Evolutionary conservation across 306 rosid genomes (phyloP), one percentile per base, ranked within the genome.

Genomic region (Phaseolus lunatus): DNA sequence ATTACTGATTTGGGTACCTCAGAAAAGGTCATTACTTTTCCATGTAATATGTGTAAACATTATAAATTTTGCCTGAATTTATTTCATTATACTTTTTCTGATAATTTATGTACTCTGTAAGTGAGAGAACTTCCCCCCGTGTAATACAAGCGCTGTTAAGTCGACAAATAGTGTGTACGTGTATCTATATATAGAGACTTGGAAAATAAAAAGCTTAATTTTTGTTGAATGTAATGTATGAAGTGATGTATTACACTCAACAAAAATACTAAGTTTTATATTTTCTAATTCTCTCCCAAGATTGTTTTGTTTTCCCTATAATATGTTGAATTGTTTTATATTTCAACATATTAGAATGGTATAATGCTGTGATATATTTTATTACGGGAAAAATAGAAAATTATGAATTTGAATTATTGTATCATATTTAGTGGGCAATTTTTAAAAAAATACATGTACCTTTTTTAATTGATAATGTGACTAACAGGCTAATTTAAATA

Each of bases 1-100:
- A 6, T 82, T 72, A n/a, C 24, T 72, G 49, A 52, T 64, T 70
- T 3, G 18, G 14, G 67, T 64, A 73, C 64, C 45, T 72, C 23
- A 26, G 70, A 44, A 41, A 54, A 33, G 27, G 37, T 29, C 5
- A 44, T 48, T 43, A 5, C 18, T n/a, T 54, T 29, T 39, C 39
- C 1, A 29, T 7, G 61, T 31, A 43, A 24, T 64, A 26, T 61
- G 16, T 73, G 78, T 67, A 72, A 72, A 10, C 81, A 44, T 48
- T 26, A 39, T 27, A 65, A 18, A 66, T 72, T 44, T 48, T 52
- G 3, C 44, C 23, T 39, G 29, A 54, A 49, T 80, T 27, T 44
- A 41, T 23, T 66, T 22, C 31, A 29, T n/a, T 26, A 18, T 35
- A 64, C 35, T 67, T 73, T 33, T 15, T 69, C 39, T 69, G 63